Percentiles rank a stretch among this genome's conserved stretches.
Conservation (phyloP, 2,329 filamentous ascomycete species). For the Xylaria arbuscula region DNA sequence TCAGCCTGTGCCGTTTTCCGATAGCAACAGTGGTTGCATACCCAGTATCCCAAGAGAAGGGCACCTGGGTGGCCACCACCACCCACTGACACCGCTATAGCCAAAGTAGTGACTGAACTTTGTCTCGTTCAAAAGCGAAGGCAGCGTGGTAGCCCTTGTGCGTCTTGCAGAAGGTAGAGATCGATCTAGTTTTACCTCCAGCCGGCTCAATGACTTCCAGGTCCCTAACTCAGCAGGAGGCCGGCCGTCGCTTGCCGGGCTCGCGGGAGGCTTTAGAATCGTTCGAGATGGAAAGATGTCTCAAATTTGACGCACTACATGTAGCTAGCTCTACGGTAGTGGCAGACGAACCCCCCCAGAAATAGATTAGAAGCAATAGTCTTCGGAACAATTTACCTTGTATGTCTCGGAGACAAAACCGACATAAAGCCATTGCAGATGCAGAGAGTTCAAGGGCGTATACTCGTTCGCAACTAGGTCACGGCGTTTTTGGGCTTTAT, state of each 20-base stretch:
- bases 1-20: background rate
- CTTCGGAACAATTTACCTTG: background rate
- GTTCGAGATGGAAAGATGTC: background rate
- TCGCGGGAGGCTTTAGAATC: slow-evolving; percentile 56
- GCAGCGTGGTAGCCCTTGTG: slow-evolving; percentile 75
- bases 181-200: slow-evolving; percentile 51
- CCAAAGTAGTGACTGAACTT: slow-evolving; percentile 80
- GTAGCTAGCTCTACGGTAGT: slow-evolving; percentile 8
- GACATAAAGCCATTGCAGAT: slow-evolving; percentile 1
- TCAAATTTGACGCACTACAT: background rate
- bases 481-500: background rate
- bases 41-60: background rate
- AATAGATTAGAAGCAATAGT: background rate
- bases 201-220: slow-evolving; percentile 24
- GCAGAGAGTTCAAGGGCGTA: background rate
- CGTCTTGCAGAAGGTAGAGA: slow-evolving; percentile 82
- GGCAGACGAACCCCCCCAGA: background rate
- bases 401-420: slow-evolving; percentile 2
- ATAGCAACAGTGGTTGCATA: background rate
- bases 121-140: slow-evolving; percentile 81
- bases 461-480: background rate
- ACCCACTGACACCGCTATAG: slow-evolving; percentile 59
- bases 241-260: slow-evolving; percentile 68
- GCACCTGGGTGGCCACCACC: background rate
- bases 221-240: slow-evolving; percentile 55